Evolutionary conservation across 1,284 basidiomycete genomes (phyloP).

Genomic region (Sanghuangporus sanghuang): DNA sequence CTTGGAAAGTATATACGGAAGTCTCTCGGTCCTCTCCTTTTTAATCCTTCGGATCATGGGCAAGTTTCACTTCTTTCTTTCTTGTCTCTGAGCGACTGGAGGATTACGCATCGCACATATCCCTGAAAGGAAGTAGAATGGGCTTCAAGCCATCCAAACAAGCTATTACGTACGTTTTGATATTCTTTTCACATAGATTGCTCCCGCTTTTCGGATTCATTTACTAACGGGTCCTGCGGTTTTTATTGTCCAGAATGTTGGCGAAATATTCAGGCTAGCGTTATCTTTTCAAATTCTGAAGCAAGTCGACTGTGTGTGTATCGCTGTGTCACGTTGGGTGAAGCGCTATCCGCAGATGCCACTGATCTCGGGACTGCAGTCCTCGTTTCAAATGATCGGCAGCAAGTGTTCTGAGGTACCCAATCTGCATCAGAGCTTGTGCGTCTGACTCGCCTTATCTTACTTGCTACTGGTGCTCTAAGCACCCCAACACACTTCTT

Average conservation of each 20-base stretch:
- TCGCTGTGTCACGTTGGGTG: not conserved
- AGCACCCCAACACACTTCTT: not conserved
- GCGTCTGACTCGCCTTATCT: not conserved
- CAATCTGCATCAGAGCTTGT: too few relatives aligned
- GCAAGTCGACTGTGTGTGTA: not conserved
- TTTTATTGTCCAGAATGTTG: not conserved
- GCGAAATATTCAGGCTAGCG: not conserved
- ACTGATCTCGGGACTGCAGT: not conserved
- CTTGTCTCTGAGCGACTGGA: too few relatives aligned
- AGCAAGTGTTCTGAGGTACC: not conserved
- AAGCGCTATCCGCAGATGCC: not conserved
- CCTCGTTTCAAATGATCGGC: not conserved
- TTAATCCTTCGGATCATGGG: not conserved
- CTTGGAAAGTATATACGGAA: not conserved
- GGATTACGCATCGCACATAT: too few relatives aligned
- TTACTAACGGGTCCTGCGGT: too few relatives aligned
- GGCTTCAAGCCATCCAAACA: too few relatives aligned
- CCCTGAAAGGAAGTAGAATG: too few relatives aligned
- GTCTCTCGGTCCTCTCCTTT: not conserved
- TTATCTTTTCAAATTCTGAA: not conserved
- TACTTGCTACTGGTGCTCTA: too few relatives aligned
- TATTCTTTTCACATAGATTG: too few relatives aligned
- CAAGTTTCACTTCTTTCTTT: too few relatives aligned
- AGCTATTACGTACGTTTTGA: too few relatives aligned
- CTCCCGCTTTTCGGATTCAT: too few relatives aligned